phyloP scores from a whole-genome alignment of 2,329 filamentous ascomycete species.

The Botrytis pseudocinerea region DNA sequence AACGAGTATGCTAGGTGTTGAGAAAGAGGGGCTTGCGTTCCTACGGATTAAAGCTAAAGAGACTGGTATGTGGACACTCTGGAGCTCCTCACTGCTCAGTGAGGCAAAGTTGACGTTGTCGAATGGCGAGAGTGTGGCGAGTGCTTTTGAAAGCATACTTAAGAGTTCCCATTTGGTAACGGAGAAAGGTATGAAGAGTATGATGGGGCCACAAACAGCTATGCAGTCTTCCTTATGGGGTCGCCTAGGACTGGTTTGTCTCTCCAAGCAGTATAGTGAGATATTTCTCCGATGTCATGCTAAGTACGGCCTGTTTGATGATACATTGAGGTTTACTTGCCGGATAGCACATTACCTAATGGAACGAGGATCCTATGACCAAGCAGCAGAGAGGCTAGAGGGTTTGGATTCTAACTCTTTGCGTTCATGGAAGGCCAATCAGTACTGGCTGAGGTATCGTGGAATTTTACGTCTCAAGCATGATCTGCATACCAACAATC shows the following conservation, averaged over 20 bases:
- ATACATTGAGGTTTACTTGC: conserved; percentile 73
- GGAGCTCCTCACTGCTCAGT: conserved; percentile 79
- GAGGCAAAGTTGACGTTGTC: conserved; percentile 80
- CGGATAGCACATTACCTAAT: conserved; percentile 67
- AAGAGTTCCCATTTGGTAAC: conserved; percentile 80
- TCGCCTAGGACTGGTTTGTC: conserved; percentile 63
- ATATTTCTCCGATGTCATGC: conserved; percentile 74
- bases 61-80: conserved; percentile 78
- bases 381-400: conserved; percentile 63
- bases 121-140: conserved; percentile 64
- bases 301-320: conserved; percentile 67
- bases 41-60: conserved; percentile 85
- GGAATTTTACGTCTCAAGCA: conserved; percentile 65
- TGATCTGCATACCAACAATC: conserved; percentile 60
- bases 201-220: conserved; percentile 72
- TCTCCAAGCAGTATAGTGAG: conserved; percentile 65
- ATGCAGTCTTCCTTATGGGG: conserved; percentile 74
- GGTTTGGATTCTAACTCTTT: conserved; percentile 60
- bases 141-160: conserved; percentile 74
- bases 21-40: conserved; percentile 79
- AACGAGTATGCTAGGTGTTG: conserved; percentile 72
- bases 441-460: conserved; percentile 68
- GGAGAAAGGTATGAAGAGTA: conserved; percentile 70
- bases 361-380: conserved; percentile 68
- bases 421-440: conserved; percentile 74